These are phyloP conservation scores for Wallacemonas sp. DNA, from an alignment of 208 protist genomes.

Conservation along the genomic window DNA sequence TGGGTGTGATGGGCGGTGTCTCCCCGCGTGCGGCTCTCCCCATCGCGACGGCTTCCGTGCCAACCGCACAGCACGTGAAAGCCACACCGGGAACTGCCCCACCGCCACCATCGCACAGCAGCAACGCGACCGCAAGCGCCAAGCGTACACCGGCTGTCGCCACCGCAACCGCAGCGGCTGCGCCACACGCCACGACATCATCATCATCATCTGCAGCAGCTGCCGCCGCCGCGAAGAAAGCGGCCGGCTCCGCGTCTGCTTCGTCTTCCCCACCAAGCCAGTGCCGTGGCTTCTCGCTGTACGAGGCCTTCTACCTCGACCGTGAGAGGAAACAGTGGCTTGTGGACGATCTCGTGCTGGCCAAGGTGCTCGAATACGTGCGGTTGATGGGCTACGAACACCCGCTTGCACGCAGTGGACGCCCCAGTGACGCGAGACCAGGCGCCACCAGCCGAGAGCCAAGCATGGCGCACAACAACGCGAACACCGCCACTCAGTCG, in stretches of 20 bases:
- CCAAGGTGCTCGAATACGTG: conserved; percentile 72
- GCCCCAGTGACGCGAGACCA: too few species aligned
- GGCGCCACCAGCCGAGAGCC: too few species aligned
- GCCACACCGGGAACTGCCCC: too few species aligned
- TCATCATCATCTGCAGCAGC: background rate
- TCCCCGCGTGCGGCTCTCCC: background rate
- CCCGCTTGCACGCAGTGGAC: conserved; percentile 19
- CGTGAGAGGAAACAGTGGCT: conserved; percentile 41
- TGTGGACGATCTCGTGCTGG: conserved; percentile 72
- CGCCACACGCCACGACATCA: conserved; percentile 8
- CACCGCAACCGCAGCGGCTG: too few species aligned
- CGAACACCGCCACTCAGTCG: background rate
- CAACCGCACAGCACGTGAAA: too few species aligned
- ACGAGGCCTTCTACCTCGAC: conserved; percentile 75
- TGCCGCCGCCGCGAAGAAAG: background rate
- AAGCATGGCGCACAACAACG: too few species aligned
- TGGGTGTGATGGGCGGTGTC: background rate
- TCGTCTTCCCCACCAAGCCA: background rate
- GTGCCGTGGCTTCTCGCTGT: conserved; percentile 47
- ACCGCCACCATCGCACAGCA: too few species aligned
- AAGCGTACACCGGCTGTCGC: too few species aligned
- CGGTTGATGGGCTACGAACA: conserved; percentile 75
- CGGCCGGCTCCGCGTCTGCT: background rate
- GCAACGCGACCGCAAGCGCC: too few species aligned
- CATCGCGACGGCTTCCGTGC: too few species aligned